Base-by-base conservation (phyloP, 2,329 filamentous ascomycete species). In the Pyrenophora graminea region DNA sequence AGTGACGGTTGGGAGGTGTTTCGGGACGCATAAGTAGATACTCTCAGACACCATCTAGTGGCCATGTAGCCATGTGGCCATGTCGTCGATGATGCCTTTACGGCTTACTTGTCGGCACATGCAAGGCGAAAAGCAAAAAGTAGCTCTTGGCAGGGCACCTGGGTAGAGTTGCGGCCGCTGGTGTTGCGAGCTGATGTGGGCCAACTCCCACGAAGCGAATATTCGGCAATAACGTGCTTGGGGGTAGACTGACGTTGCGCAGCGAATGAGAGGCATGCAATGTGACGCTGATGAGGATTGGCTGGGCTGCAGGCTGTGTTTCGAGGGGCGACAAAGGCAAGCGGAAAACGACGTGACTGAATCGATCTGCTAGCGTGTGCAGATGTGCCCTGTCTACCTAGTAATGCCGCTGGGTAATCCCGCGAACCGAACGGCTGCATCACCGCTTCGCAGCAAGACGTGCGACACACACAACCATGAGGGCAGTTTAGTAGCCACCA, bases 251-350 rank as follows among this genome's bases (percentile, higher is more conserved):
- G 15, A 15, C 15, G 15, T 15, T 15, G 15, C 15, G 39, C 33
- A 51, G 45, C 62, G 59, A 65, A 65, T 63, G 36, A 60, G 53
- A 45, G 38, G 46, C 48, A 33, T 33, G 48, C 51, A 43, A 44
- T 39, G 51, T 56, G 34, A 58, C 58, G 61, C 55, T 56, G 56
- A 58, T 56, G 55, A 48, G 42, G 42, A 50, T 49, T 53, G 46
- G 45, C 34, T 42, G 37, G 49, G 21, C 43, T 54, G 50, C 51
- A 39, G 53, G 45, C 48, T 47, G 45, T 53, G 49, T 50, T 55
- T 45, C 46, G 53, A 55, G 41, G 51, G 45, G 43, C 46, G 50
- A 49, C 51, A 41, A 45, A 45, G 48, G 39, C 52, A 51, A 51
- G 44, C 49, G 39, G 44, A 41, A 49, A 37, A 54, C 47, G 48